Evolutionary conservation across 768 basidiomycete genomes (phyloP).

Genomic region (Gautieria morchelliformis): DNA sequence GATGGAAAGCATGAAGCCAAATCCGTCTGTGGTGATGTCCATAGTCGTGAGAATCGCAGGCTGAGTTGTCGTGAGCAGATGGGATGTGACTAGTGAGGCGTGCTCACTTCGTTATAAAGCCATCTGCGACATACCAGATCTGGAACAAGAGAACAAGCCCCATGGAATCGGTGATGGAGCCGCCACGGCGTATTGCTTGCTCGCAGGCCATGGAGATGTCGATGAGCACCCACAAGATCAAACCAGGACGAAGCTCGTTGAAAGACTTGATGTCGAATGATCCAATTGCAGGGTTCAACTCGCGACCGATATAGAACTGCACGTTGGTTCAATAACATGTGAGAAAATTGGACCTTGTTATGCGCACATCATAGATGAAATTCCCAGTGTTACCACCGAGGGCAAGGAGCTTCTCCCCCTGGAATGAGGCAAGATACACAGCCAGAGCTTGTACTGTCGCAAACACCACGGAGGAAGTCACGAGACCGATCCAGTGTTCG

Average conservation of each 20-base stretch:
- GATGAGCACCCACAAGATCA: slow-evolving; percentile 87
- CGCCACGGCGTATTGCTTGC: slow-evolving; percentile 78
- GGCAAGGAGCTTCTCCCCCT: slow-evolving; percentile 62
- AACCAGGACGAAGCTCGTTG: slow-evolving; percentile 82
- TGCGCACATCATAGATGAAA: slow-evolving; percentile 78
- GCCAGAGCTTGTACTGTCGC: slow-evolving; percentile 61
- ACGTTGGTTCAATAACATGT: not conserved
- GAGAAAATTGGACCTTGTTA: not conserved
- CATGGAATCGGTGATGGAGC: slow-evolving; percentile 79
- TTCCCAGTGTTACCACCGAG: slow-evolving; percentile 89
- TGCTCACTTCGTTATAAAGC: slow-evolving; percentile 78
- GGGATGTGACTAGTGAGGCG: slow-evolving; percentile 7
- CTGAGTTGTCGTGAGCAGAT: slow-evolving; percentile 28
- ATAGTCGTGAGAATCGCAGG: slow-evolving; percentile 87
- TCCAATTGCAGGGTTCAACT: slow-evolving; percentile 82
- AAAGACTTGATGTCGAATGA: slow-evolving; percentile 66
- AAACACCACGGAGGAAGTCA: slow-evolving; percentile 77
- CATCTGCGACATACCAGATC: slow-evolving; percentile 77
- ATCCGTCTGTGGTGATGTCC: slow-evolving; percentile 97
- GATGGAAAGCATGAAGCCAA: slow-evolving; percentile 95
- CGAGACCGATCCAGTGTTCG: slow-evolving; percentile 83
- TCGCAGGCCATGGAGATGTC: slow-evolving; percentile 87
- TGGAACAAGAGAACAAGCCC: slow-evolving; percentile 84
- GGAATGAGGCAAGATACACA: slow-evolving; percentile 67
- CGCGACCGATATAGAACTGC: slow-evolving; percentile 90